Conservation (phyloP, 2,329 filamentous ascomycete genomes). For the Aspergillus pseudotamarii region DNA sequence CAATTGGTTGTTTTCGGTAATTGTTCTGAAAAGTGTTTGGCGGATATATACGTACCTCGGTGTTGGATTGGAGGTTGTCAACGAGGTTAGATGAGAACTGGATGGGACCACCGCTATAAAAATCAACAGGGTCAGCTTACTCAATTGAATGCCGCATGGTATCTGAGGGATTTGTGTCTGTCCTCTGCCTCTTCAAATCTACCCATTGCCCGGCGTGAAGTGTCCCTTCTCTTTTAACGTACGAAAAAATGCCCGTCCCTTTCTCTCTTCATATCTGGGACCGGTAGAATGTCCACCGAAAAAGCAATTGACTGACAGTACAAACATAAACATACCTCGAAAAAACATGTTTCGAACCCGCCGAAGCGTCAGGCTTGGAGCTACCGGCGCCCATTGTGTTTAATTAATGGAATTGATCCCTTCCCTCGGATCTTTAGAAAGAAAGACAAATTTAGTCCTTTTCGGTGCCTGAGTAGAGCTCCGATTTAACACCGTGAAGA, state of each 20-base stretch:
- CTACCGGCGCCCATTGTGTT: constrained; percentile 61
- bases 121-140: constrained; percentile 16
- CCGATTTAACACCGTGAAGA: constrained; percentile 6
- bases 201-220: not conserved
- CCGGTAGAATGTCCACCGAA: not conserved
- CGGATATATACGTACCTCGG: constrained; percentile 66
- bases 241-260: not conserved
- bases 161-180: not conserved
- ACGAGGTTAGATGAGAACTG: constrained; percentile 80
- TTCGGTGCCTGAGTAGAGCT: not conserved
- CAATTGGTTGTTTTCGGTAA: not conserved
- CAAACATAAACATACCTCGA: constrained; percentile 49
- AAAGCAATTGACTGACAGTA: not conserved
- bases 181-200: constrained; percentile 15
- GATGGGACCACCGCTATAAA: constrained; percentile 55
- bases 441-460: too few relatives aligned
- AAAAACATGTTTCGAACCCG: constrained; percentile 62
- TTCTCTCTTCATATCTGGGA: not conserved
- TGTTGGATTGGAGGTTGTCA: constrained; percentile 78
- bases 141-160: not conserved
- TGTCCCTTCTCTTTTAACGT: not conserved
- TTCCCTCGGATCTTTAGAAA: not conserved
- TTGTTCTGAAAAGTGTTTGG: not conserved
- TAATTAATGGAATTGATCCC: not conserved
- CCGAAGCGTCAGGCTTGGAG: constrained; percentile 61